Evolutionary conservation across 371 early-diverging fungal species (phyloP).

Genomic region (Mortierella sp.): DNA sequence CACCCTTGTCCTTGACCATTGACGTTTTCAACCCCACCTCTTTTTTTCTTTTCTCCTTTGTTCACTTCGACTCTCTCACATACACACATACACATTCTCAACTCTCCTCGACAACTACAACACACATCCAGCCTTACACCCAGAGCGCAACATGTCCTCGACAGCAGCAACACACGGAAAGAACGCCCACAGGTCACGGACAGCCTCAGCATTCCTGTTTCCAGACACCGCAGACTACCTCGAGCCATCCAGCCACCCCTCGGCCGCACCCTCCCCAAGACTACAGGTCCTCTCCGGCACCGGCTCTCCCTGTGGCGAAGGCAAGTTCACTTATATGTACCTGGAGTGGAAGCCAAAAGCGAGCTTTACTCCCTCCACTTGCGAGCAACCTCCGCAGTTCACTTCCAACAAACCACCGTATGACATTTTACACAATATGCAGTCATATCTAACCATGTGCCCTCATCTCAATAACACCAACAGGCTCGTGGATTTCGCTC

Average conservation of each 20-base stretch:
- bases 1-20: neutral
- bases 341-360: neutral
- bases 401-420: neutral
- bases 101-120: neutral
- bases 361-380: neutral
- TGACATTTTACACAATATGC: neutral
- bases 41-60: neutral
- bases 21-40: neutral
- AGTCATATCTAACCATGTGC: conserved; percentile 3
- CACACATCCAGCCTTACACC: neutral
- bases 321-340: conserved; percentile 18
- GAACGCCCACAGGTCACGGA: conserved; percentile 44
- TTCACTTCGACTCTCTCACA: neutral
- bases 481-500: conserved; percentile 55
- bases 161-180: conserved; percentile 23
- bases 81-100: neutral
- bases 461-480: neutral
- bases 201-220: conserved; percentile 38
- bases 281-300: conserved; percentile 54
- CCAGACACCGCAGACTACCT: conserved; percentile 55
- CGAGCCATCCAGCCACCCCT: conserved; percentile 38
- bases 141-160: neutral
- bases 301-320: conserved; percentile 56
- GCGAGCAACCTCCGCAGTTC: neutral
- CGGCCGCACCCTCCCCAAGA: conserved; percentile 43